phyloP scores from a whole-genome alignment of 2,329 filamentous ascomycete genomes.

The Epichloe brachyelytri region DNA sequence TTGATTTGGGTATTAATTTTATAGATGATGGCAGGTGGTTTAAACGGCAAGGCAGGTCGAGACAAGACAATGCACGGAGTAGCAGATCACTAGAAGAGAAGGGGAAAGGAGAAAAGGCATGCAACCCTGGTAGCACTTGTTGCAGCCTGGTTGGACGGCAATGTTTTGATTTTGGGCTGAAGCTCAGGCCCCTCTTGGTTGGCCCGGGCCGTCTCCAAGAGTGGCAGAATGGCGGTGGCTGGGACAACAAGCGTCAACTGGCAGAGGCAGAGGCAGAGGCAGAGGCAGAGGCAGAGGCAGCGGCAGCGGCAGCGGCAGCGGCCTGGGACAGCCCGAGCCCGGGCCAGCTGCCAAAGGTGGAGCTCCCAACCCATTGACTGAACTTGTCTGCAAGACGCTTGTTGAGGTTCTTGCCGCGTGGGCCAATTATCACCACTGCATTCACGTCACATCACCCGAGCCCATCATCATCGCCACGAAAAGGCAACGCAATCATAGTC shows the following conservation, averaged over 20 bases:
- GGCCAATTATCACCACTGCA: neutral
- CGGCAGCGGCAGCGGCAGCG: no score
- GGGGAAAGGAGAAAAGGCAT: neutral
- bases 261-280: no score
- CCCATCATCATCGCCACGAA: neutral
- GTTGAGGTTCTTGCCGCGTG: neutral
- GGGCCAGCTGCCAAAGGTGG: neutral
- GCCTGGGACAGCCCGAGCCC: neutral
- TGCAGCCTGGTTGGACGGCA: neutral
- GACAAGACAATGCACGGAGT: neutral
- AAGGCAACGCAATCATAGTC: no score
- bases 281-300: no score
- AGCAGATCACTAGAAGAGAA: neutral
- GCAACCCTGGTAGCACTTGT: neutral
- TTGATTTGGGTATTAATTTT: neutral
- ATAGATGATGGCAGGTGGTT: neutral
- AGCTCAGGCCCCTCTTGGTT: conserved; percentile 2
- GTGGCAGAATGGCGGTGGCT: conserved; percentile 5
- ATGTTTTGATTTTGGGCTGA: conserved; percentile 8
- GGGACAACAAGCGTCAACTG: neutral
- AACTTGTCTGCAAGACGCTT: no score
- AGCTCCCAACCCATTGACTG: neutral
- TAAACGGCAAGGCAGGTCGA: neutral
- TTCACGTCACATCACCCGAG: neutral
- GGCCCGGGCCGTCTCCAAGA: neutral